Evolutionary conservation across 1,284 basidiomycete genomes (phyloP), one percentile per base, ranked within the genome.

Genomic region (Waitea zeae): DNA sequence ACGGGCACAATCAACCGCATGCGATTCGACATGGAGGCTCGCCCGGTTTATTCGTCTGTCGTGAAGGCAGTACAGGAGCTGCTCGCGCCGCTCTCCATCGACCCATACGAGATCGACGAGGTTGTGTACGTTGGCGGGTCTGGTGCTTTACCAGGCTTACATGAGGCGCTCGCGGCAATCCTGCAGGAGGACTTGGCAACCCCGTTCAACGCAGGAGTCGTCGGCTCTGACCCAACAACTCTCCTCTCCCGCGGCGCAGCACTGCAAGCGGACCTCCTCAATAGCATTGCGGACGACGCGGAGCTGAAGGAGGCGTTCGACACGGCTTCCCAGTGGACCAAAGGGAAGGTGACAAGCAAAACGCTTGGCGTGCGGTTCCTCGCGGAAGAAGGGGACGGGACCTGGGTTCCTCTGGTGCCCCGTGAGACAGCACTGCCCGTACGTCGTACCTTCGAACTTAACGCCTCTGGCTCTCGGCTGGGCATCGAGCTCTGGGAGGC

Each of bases 1-100:
- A 90, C 83, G 9, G 80, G 80, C 6, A 72, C 78, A n/a, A 78
- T 98, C 61, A 97, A 96, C 58, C 72, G 89, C 31, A 70, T 93
- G 57, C 74, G 93, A 22, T 95, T 96, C 58, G 90, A 96, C 54
- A 72, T 95, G 59, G 71, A 96, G 44, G 72, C 79, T 2, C 62
- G 70, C 6, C 46, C 70, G 9, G 64, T 92, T 22, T 97, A 93
- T 59, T 61, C 63, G 38, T 59, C 69, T 42, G 74, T 95, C 35
- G 66, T 69, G 20, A 53, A 56, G 18, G 70, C 72, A 38, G 68
- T 88, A 38, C 55, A 61, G 37, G 59, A 70, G 32, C 67, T 88
- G 14, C 64, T 90, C 17, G 54, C 58, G 17, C 51, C 60, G 20
- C 75, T 75, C 0, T 63, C 63, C 13, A 51, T 89, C 18, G 88